A percentile compares a stretch with the other conserved stretches of the same genome.
Evolutionary conservation across 1,284 basidiomycete genomes (phyloP).

Genomic region (Athelia psychrophila): DNA sequence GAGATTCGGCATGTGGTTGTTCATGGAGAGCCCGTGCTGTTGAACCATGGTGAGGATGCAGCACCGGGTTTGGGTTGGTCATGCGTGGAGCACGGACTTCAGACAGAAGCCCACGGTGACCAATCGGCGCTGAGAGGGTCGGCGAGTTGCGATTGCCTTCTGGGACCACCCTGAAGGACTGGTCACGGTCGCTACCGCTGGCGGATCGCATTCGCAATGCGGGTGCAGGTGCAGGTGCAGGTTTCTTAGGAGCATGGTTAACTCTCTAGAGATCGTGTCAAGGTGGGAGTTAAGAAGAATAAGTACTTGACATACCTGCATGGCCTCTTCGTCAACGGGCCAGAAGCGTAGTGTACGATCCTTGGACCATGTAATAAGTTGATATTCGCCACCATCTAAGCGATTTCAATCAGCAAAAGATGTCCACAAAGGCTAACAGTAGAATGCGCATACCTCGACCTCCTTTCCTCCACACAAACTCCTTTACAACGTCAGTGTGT

Average conservation of each 20-base stretch:
- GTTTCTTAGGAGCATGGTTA: constrained; percentile 28
- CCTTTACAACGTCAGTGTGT: constrained; percentile 92
- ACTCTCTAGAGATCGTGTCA: constrained; percentile 34
- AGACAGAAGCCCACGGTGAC: constrained; percentile 62
- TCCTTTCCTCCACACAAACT: constrained; percentile 93
- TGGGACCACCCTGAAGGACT: constrained; percentile 49
- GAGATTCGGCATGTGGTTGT: constrained; percentile 23
- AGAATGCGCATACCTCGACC: constrained; percentile 43
- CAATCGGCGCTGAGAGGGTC: constrained; percentile 64
- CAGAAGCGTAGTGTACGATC: constrained; percentile 92
- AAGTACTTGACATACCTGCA: constrained; percentile 46
- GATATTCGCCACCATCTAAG: constrained; percentile 73
- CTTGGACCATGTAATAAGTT: constrained; percentile 96
- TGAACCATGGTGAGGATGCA: too few relatives aligned
- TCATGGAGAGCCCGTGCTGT: constrained; percentile 17
- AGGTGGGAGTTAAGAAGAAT: not conserved
- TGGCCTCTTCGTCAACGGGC: constrained; percentile 76
- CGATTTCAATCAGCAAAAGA: not conserved
- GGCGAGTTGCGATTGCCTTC: constrained; percentile 29
- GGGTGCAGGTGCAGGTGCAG: not conserved
- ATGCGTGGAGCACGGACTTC: constrained; percentile 58
- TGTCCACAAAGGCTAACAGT: constrained; percentile 22
- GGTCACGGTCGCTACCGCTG: constrained; percentile 22
- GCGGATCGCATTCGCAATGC: not conserved
- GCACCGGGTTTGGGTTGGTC: constrained; percentile 3